Percentiles rank a stretch among this genome's conserved stretches.
Conservation (phyloP, 768 basidiomycete species). For the Psilocybe tampanensis region DNA sequence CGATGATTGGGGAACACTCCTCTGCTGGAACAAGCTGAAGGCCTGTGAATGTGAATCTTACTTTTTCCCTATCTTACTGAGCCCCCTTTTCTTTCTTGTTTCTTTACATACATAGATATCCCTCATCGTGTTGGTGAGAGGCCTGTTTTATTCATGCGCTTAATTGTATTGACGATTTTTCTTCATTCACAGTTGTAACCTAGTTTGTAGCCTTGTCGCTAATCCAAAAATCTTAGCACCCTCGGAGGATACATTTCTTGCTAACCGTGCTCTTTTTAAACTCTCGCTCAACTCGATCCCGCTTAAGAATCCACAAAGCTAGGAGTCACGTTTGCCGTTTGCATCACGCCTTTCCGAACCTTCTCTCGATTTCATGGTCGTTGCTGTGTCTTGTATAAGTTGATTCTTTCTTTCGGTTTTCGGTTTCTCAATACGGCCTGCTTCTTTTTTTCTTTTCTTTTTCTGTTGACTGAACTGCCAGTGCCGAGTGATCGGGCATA, state of each 20-base stretch:
- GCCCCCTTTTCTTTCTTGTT: background rate
- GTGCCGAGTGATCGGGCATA: conserved; percentile 15
- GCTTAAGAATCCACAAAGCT: no score
- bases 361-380: no score
- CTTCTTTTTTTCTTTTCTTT: background rate
- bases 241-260: no score
- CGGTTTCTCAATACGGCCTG: background rate
- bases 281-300: no score
- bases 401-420: no score
- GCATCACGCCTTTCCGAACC: no score
- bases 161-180: background rate
- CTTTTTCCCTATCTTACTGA: no score
- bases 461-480: background rate
- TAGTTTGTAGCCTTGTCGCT: conserved; percentile 3
- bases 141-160: background rate
- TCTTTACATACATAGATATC: no score
- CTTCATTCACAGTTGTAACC: conserved; percentile 4
- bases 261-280: no score
- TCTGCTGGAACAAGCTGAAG: conserved; percentile 3
- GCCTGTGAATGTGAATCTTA: background rate
- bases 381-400: no score
- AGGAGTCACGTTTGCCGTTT: no score
- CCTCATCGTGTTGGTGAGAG: conserved; percentile 12
- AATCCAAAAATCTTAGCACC: conserved; percentile 3
- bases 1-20: conserved; percentile 16